Conservation (phyloP, 192 early-diverging fungal genomes). For the Podila clonocystis region DNA sequence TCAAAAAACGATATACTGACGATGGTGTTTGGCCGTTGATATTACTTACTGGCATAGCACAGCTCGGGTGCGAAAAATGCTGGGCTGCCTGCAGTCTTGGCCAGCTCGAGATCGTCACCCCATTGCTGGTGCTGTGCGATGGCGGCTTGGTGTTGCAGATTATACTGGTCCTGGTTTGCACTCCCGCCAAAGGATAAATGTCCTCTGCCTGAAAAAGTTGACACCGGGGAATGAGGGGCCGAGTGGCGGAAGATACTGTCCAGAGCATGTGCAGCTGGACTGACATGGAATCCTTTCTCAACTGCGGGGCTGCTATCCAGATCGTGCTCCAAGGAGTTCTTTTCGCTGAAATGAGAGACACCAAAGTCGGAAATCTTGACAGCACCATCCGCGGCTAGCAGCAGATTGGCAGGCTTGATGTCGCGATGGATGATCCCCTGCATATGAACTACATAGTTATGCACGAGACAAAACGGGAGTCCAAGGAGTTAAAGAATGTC, state of each 20-base stretch:
- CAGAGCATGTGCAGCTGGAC: slow-evolving; percentile 32
- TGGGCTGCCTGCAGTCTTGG: slow-evolving; percentile 94
- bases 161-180: slow-evolving; percentile 3
- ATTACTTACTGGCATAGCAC: slow-evolving; percentile 73
- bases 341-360: slow-evolving; percentile 84
- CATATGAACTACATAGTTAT: slow-evolving; percentile 74
- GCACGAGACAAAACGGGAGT: neutral
- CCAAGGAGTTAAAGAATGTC: neutral
- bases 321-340: slow-evolving; percentile 49
- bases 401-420: slow-evolving; percentile 97
- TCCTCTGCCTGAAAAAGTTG: slow-evolving; percentile 8
- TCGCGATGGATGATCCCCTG: slow-evolving; percentile 98
- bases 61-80: slow-evolving; percentile 99
- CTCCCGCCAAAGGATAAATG: neutral
- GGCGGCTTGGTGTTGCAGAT: slow-evolving; percentile 43
- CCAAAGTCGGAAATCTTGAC: slow-evolving; percentile 99
- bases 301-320: slow-evolving; percentile 44
- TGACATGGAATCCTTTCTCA: slow-evolving; percentile 17
- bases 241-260: slow-evolving; percentile 32
- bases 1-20: neutral
- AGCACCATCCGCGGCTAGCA: slow-evolving; percentile 74
- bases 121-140: slow-evolving; percentile 52
- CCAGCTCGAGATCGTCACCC: slow-evolving; percentile 84
- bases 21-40: neutral
- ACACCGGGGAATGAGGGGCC: slow-evolving; percentile 44